Evolutionary conservation across 495 filamentous ascomycete species (phyloP).

Genomic region (Aspergillus mulundensis): DNA sequence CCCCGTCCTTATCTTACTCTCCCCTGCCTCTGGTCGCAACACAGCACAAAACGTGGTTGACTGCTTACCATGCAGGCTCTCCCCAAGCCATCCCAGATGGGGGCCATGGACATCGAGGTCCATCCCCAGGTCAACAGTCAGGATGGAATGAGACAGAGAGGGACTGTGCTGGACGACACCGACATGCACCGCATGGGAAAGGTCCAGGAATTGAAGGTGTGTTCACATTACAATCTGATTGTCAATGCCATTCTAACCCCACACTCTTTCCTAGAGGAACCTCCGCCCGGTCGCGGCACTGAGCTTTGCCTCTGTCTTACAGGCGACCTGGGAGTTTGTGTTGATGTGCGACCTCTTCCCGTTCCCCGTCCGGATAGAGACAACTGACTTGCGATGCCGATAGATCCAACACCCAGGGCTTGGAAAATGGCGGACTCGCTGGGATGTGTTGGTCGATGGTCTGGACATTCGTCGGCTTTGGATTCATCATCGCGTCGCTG

Average conservation of each 20-base stretch:
- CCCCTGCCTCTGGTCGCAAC: not conserved
- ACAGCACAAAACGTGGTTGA: too few relatives aligned
- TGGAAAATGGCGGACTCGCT: slow-evolving; percentile 17
- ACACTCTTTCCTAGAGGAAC: slow-evolving; percentile 27
- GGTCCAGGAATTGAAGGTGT: slow-evolving; percentile 36
- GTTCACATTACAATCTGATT: not conserved
- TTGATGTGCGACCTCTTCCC: slow-evolving; percentile 19
- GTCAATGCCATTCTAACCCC: slow-evolving; percentile 4
- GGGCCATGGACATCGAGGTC: slow-evolving; percentile 2
- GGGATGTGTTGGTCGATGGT: slow-evolving; percentile 19
- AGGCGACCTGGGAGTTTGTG: slow-evolving; percentile 48
- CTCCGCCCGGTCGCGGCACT: slow-evolving; percentile 45
- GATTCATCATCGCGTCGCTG: slow-evolving; percentile 22
- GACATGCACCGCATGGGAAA: slow-evolving; percentile 42
- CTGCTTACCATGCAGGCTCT: not conserved
- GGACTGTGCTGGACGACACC: slow-evolving; percentile 22
- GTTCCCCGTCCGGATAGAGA: not conserved
- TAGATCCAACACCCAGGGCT: slow-evolving; percentile 11
- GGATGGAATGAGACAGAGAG: not conserved
- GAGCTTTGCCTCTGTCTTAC: slow-evolving; percentile 44
- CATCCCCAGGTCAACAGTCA: not conserved
- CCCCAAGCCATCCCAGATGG: not conserved
- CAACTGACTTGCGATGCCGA: not conserved
- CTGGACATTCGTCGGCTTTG: slow-evolving; percentile 18
- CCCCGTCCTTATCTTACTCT: not conserved